Percentiles rank a stretch among this genome's conserved stretches.
Conservation (phyloP, 352 stramenopile genomes). For the Thalassiosira livingstoniorum region DNA sequence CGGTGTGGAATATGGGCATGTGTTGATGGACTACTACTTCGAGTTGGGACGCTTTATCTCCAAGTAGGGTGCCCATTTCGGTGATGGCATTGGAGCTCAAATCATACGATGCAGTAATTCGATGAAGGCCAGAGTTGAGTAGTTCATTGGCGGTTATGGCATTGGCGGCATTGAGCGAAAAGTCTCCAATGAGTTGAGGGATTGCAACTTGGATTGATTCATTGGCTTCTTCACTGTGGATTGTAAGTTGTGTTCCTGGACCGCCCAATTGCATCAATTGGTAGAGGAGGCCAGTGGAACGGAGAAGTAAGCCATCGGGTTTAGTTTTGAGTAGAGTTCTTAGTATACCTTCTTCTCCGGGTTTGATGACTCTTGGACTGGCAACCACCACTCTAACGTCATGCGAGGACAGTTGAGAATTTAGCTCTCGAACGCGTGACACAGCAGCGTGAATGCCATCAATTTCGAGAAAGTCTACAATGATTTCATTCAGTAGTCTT, state of each 20-base stretch:
- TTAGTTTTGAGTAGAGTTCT: slow-evolving; percentile 69
- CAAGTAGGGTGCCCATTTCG: slow-evolving; percentile 63
- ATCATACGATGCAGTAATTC: slow-evolving; percentile 78
- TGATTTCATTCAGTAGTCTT: slow-evolving; percentile 59
- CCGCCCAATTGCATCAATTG: slow-evolving; percentile 63
- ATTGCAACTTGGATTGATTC: slow-evolving; percentile 63
- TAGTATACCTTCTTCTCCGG: slow-evolving; percentile 79
- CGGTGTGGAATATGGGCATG: slow-evolving; percentile 83
- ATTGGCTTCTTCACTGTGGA: slow-evolving; percentile 34
- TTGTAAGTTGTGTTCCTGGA: slow-evolving; percentile 42
- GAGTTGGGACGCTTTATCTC: slow-evolving; percentile 50
- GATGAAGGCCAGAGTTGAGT: slow-evolving; percentile 57
- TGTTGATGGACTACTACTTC: slow-evolving; percentile 79
- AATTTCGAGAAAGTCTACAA: slow-evolving; percentile 85
- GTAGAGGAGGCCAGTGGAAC: slow-evolving; percentile 73
- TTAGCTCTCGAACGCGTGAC: slow-evolving; percentile 48
- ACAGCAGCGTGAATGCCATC: slow-evolving; percentile 73
- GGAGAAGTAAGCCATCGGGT: slow-evolving; percentile 72
- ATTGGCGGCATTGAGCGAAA: slow-evolving; percentile 83
- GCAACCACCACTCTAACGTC: slow-evolving; percentile 66
- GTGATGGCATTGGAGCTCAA: slow-evolving; percentile 72
- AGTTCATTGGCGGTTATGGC: slow-evolving; percentile 72
- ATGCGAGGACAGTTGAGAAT: slow-evolving; percentile 19
- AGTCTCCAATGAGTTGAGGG: slow-evolving; percentile 77
- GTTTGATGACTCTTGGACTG: slow-evolving; percentile 77